Base-by-base conservation (phyloP, 768 basidiomycete genomes). In the Amanita polypyramis region DNA sequence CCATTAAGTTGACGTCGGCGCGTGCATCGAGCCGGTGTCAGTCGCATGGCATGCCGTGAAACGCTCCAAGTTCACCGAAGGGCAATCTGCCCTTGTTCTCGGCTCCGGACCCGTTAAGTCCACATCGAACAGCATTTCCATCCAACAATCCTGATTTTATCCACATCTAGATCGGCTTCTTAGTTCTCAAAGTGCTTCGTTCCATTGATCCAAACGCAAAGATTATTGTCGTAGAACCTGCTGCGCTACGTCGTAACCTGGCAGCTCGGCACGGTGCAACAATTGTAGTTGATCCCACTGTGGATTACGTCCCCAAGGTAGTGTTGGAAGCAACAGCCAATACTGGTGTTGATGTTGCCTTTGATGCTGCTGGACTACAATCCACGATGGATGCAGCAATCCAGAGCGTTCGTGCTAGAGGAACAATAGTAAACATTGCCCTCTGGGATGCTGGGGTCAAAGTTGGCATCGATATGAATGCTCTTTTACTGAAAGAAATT, bases 41-140 rank as follows among this genome's bases (percentile, higher is more conserved):
- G 71, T 75, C 2, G 70, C 69, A 0, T 72, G 67, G 57, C 67
- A 74, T 41, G 69, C 70, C 1, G 67, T 72, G 14, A 69, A 72
- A 52, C 58, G 62, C 29, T 66, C 68, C 1, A 62, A 63, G 0
- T 68, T 70, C 53, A 60, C 60, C 47, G 49, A 52, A 23, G 70
- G 73, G 0, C 54, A 68, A 41, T 66, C 57, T 11, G 72, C 60
- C 11, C 63, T 76, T 23, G 58, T 76, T 3, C 49, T 67, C 10
- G 73, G 73, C 15, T 66, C 65, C 20, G 75, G 75, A 3, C 73
- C 74, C 5, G 67, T 73, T n/a, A 30, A 20, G 29, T 36, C 17
- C 44, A 21, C 47, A 37, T 7, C 19, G 10, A 20, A 37, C 12
- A 19, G 9, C 19, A 2, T 25, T 25, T 35, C n/a, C 9, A 27